These are phyloP conservation scores for Rhodocollybia butyracea DNA, from an alignment of 768 basidiomycete species.

Conservation along the genomic window DNA sequence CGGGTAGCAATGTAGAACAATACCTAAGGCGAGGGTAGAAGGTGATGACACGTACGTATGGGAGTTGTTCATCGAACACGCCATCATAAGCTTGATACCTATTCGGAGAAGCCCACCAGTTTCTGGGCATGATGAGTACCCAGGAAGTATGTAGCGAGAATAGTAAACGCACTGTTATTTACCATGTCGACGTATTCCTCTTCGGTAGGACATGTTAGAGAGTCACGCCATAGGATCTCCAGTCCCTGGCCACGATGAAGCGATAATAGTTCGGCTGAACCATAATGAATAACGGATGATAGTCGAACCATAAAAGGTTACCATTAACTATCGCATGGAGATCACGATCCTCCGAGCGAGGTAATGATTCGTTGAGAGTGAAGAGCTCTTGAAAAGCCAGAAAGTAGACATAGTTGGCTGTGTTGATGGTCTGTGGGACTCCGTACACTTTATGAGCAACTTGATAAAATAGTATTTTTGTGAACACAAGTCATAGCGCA, in stretches of 20 bases:
- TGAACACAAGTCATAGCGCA: neutral
- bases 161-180: slow-evolving; percentile 69
- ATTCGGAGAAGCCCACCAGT: slow-evolving; percentile 92
- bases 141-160: neutral
- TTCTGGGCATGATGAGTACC: slow-evolving; percentile 44
- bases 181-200: slow-evolving; percentile 96
- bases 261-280: slow-evolving; percentile 63
- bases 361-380: slow-evolving; percentile 37
- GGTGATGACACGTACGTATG: slow-evolving; percentile 43
- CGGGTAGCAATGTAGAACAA: neutral
- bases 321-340: slow-evolving; percentile 76
- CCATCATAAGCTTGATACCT: slow-evolving; percentile 96
- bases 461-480: slow-evolving; percentile 17
- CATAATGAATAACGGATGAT: neutral
- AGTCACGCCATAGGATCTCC: slow-evolving; percentile 93
- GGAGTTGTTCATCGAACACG: slow-evolving; percentile 62
- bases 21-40: neutral
- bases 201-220: slow-evolving; percentile 86
- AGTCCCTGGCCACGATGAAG: slow-evolving; percentile 94
- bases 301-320: slow-evolving; percentile 19
- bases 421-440: slow-evolving; percentile 94
- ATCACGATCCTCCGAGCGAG: slow-evolving; percentile 31
- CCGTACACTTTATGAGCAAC: slow-evolving; percentile 97
- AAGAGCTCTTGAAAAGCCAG: slow-evolving; percentile 86
- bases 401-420: slow-evolving; percentile 96